Conservation (phyloP, 331 rosid genomes). For the Pyracantha coccinea region DNA sequence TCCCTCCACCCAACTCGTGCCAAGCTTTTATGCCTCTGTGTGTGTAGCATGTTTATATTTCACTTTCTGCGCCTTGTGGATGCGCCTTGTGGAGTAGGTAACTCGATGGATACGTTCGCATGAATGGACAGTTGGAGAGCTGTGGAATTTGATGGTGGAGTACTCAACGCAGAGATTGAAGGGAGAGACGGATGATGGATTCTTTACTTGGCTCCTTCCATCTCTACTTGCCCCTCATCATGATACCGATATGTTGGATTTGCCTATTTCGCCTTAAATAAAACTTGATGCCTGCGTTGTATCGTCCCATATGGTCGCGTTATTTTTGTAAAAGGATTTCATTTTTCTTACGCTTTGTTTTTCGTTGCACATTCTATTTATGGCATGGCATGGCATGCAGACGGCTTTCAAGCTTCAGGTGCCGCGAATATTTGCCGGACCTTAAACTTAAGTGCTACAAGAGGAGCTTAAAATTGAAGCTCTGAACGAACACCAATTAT, state of each 20-base stretch:
- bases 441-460: too few species aligned
- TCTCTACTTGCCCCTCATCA: slow-evolving; percentile 19
- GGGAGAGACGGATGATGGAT: slow-evolving; percentile 55
- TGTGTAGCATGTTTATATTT: not conserved
- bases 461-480: too few species aligned
- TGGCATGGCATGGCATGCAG: too few species aligned
- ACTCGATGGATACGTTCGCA: slow-evolving; percentile 56
- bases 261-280: not conserved
- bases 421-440: too few species aligned
- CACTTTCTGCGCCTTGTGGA: slow-evolving; percentile 1
- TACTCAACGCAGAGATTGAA: slow-evolving; percentile 49
- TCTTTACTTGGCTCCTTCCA: slow-evolving; percentile 81
- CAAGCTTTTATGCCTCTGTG: not conserved
- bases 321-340: not conserved
- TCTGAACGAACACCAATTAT: too few species aligned
- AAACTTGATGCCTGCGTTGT: not conserved
- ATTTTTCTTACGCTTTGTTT: not conserved
- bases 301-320: not conserved
- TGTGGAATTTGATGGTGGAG: slow-evolving; percentile 70
- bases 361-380: not conserved
- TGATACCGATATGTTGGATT: slow-evolving; percentile 8
- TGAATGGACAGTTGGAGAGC: slow-evolving; percentile 86
- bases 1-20: too few species aligned
- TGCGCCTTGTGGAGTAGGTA: slow-evolving; percentile 34
- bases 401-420: too few species aligned